Base-by-base conservation (phyloP, 768 basidiomycete species). In the Daedalea quercina region DNA sequence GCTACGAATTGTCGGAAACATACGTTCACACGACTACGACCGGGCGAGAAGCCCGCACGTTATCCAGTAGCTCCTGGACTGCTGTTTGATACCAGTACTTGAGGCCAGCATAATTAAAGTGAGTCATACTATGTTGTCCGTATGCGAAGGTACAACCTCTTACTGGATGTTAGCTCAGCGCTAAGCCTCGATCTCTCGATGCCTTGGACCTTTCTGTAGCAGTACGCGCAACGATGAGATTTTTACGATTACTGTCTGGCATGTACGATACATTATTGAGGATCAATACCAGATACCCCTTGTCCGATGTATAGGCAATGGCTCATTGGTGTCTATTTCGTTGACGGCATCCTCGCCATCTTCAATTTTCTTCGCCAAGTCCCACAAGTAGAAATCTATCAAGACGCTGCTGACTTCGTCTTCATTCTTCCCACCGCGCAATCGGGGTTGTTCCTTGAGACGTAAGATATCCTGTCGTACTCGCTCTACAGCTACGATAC, bases 311-410 rank as follows among this genome's bases (percentile, higher is more conserved):
- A 81, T 78, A 17, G 90, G 89, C 7, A 83, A 70, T 55, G 87
- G 72, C 52, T 76, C 72, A 15, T 67, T 70, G 8, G 69, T 69
- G 53, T 78, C 67, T 12, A 87, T 73, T 0, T 80, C 85, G 28
- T 82, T 77, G 3, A 89, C 71, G 56, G 63, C 71, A 44, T 83
- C 82, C 41, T 78, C 68, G 2, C 83, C 84, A 17, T 54, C 68
- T 66, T 92, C 89, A 3, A 91, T 69, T 57, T 76, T 76, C 68
- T 91, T 90, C 26, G 86, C 88, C 54, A 92, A 64, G 65, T 94
- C 91, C 90, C 91, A 95, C 11, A 94, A 68, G 69, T 88, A 94
- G 63, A 96, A 92, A 63, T 96, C 93, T 47, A 92, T 87, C 55
- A 95, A 60, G 43, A 93, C 91, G 57, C 87, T 90, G 63, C 79